Evolutionary conservation across 441 rosid genomes (phyloP).

Genomic region (Euphorbia schlechtendalii): DNA sequence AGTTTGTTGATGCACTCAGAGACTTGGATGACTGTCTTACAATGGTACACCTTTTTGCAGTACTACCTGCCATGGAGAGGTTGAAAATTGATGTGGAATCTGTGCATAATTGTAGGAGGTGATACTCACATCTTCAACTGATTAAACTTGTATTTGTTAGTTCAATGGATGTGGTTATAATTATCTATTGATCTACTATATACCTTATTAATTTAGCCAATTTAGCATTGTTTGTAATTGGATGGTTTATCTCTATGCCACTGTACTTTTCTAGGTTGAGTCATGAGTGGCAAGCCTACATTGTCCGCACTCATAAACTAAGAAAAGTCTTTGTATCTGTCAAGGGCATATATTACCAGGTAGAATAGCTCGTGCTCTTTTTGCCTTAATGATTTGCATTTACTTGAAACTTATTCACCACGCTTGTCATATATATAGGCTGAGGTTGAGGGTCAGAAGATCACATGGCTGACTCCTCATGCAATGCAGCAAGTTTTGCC

Average conservation of each 20-base stretch:
- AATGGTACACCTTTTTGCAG: constrained; percentile 90
- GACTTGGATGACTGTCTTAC: constrained; percentile 96
- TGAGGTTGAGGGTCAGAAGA: constrained; percentile 87
- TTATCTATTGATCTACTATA: not conserved
- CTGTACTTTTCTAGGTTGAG: constrained; percentile 50
- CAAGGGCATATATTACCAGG: constrained; percentile 96
- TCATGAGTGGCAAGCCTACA: constrained; percentile 95
- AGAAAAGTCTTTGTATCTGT: constrained; percentile 83
- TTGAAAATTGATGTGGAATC: constrained; percentile 67
- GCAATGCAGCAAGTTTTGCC: constrained; percentile 87
- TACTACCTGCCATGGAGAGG: constrained; percentile 74
- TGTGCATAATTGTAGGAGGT: constrained; percentile 84
- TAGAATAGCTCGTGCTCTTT: constrained; percentile 15
- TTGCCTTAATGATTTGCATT: not conserved
- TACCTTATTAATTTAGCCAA: not conserved
- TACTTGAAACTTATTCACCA: not conserved
- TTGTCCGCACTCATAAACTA: constrained; percentile 69
- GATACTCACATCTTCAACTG: constrained; percentile 4
- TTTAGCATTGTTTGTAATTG: not conserved
- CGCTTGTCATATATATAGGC: constrained; percentile 43
- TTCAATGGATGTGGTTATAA: not conserved
- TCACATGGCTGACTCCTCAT: constrained; percentile 92
- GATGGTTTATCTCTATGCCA: not conserved
- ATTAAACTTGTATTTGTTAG: not conserved
- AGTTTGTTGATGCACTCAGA: constrained; percentile 75